phyloP scores from a whole-genome alignment of 768 basidiomycete genomes.

The Mycena epipterygia region DNA sequence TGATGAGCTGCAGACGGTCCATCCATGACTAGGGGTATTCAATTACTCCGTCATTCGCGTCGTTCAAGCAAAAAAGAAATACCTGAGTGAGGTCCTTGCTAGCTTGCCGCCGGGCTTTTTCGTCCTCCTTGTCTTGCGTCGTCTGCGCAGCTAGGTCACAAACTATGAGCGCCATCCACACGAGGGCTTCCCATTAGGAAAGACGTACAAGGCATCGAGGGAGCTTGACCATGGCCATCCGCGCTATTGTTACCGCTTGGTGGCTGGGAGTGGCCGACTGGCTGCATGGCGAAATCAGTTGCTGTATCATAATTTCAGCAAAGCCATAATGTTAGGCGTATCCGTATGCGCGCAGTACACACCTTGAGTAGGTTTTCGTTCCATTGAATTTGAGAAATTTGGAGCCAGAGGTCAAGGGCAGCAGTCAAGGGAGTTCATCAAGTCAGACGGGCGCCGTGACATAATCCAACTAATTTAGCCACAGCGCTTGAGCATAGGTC shows the following conservation, averaged over 20 bases:
- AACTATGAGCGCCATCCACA: background rate
- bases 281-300: background rate
- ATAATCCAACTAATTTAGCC: background rate
- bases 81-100: constrained; percentile 66
- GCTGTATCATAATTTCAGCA: background rate
- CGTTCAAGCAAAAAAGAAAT: no score
- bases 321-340: background rate
- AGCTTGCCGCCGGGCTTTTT: constrained; percentile 57
- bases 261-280: background rate
- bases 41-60: no score
- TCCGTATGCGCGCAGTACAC: background rate
- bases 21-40: constrained; percentile 77
- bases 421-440: no score
- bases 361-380: background rate
- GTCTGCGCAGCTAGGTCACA: constrained; percentile 19
- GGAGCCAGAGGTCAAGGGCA: no score
- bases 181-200: background rate
- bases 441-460: background rate
- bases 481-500: no score
- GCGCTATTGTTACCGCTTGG: background rate
- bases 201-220: background rate
- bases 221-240: background rate
- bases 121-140: constrained; percentile 61
- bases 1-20: constrained; percentile 73
- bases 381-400: background rate